Evolutionary conservation across 805 yeast species (phyloP).

Genomic region (Lachancea meyersii): DNA sequence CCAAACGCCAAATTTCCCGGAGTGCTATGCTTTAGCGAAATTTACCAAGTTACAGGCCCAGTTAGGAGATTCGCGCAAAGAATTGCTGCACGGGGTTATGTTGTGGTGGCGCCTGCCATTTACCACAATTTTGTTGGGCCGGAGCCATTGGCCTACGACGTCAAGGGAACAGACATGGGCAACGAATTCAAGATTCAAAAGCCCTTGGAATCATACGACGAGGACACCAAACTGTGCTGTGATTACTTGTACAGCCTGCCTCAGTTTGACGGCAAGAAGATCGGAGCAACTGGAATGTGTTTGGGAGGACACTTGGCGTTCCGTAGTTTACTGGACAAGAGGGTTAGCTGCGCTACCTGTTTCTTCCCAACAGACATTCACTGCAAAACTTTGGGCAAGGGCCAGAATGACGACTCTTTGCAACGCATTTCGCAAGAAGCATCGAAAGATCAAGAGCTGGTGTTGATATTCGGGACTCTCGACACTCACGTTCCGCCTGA

Average conservation of each 20-base stretch:
- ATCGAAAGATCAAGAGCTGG: conserved; percentile 48
- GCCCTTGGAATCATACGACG: conserved; percentile 67
- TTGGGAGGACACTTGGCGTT: conserved; percentile 79
- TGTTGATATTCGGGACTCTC: conserved; percentile 69
- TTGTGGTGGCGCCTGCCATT: conserved; percentile 72
- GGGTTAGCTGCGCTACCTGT: conserved; percentile 63
- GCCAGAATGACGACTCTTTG: conserved; percentile 59
- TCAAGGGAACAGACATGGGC: conserved; percentile 69
- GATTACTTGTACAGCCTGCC: conserved; percentile 52
- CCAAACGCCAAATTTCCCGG: conserved; percentile 80
- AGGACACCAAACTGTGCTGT: conserved; percentile 58
- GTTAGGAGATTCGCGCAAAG: conserved; percentile 70
- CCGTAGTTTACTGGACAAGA: conserved; percentile 53
- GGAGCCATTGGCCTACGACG: conserved; percentile 63
- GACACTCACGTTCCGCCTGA: conserved; percentile 76
- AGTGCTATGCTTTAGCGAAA: conserved; percentile 71
- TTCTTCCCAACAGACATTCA: conserved; percentile 82
- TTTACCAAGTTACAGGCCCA: conserved; percentile 79
- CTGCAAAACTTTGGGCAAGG: conserved; percentile 56
- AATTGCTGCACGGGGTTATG: conserved; percentile 74
- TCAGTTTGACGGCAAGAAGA: conserved; percentile 58
- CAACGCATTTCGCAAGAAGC: conserved; percentile 46
- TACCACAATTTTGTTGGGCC: conserved; percentile 67
- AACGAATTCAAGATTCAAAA: conserved; percentile 60
- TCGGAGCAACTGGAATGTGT: conserved; percentile 86